phyloP scores from a whole-genome alignment of 1,284 basidiomycete genomes.

The Erythrobasidium hasegawianum region DNA sequence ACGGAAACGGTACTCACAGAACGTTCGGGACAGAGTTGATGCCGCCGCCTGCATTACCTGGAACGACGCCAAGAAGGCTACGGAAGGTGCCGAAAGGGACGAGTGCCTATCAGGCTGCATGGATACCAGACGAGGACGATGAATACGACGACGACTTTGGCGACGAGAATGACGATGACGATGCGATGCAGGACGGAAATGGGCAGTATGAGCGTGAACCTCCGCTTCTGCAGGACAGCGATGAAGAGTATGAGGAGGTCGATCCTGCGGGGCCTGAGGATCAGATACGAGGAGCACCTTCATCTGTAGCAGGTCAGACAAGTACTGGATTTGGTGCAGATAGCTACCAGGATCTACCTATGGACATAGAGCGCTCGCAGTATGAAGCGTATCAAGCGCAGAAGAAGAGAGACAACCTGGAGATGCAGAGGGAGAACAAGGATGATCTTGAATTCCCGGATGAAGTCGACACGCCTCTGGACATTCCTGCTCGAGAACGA shows the following conservation, averaged over 20 bases:
- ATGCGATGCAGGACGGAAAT: constrained; percentile 47
- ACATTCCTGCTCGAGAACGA: constrained; percentile 75
- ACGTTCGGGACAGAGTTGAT: constrained; percentile 46
- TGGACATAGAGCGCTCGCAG: constrained; percentile 63
- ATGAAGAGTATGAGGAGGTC: constrained; percentile 52
- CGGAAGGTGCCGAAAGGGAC: constrained; percentile 80
- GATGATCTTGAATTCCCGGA: constrained; percentile 87
- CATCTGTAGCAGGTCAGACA: constrained; percentile 36
- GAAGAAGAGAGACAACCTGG: constrained; percentile 49
- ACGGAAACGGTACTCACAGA: constrained; percentile 40
- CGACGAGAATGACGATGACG: constrained; percentile 54
- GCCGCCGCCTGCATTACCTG: constrained; percentile 62
- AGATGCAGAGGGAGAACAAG: constrained; percentile 46
- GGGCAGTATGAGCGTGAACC: constrained; percentile 44
- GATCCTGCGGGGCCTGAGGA: constrained; percentile 33
- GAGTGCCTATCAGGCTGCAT: constrained; percentile 88
- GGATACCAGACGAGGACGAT: constrained; percentile 73
- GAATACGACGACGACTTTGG: constrained; percentile 55
- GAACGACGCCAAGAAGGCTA: constrained; percentile 67
- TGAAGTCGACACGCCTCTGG: constrained; percentile 92
- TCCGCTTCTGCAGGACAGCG: constrained; percentile 48
- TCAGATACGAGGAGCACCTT: constrained; percentile 34
- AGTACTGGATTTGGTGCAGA: constrained; percentile 38
- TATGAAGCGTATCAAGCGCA: constrained; percentile 49
- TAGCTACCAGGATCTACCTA: constrained; percentile 40